phyloP scores from a whole-genome alignment of 345 rosid genomes.

The Brassica juncea region DNA sequence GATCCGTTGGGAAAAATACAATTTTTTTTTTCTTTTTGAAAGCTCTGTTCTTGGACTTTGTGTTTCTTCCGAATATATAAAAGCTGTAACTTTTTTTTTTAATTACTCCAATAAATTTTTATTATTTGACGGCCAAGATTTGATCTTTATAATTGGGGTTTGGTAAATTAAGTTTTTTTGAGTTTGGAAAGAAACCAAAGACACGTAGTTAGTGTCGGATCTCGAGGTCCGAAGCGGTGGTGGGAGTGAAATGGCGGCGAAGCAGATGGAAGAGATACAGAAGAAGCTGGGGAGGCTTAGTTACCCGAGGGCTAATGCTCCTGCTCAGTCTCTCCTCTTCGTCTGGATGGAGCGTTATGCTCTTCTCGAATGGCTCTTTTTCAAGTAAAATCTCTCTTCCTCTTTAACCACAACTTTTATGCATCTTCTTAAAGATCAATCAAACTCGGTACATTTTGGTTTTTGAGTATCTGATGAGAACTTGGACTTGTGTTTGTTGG shows the following conservation, averaged over 20 bases:
- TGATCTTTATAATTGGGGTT: not conserved
- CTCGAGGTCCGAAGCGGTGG: slow-evolving; percentile 22
- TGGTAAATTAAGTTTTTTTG: slow-evolving; percentile 1
- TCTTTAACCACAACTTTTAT: not conserved
- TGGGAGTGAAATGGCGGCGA: slow-evolving; percentile 62
- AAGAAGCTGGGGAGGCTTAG: slow-evolving; percentile 62
- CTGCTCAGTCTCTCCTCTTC: slow-evolving; percentile 96
- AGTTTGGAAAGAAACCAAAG: slow-evolving; percentile 6
- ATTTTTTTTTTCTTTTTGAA: not conserved
- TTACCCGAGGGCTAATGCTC: slow-evolving; percentile 84
- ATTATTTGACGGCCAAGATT: not conserved
- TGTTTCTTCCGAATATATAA: too few relatives aligned
- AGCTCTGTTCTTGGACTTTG: slow-evolving; percentile 43
- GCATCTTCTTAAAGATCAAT: not conserved
- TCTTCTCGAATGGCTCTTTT: slow-evolving; percentile 97
- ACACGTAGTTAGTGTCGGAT: slow-evolving; percentile 24
- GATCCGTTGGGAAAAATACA: slow-evolving; percentile 37
- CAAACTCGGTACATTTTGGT: not conserved
- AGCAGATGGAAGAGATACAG: slow-evolving; percentile 94
- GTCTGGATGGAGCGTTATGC: slow-evolving; percentile 99
- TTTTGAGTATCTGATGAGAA: not conserved
- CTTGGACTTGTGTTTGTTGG: not conserved
- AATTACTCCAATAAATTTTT: not conserved
- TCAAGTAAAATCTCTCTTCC: slow-evolving; percentile 38
- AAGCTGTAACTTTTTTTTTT: not conserved